Evolutionary conservation across 306 rosid genomes (phyloP).

Genomic region (Alnus rubra): DNA sequence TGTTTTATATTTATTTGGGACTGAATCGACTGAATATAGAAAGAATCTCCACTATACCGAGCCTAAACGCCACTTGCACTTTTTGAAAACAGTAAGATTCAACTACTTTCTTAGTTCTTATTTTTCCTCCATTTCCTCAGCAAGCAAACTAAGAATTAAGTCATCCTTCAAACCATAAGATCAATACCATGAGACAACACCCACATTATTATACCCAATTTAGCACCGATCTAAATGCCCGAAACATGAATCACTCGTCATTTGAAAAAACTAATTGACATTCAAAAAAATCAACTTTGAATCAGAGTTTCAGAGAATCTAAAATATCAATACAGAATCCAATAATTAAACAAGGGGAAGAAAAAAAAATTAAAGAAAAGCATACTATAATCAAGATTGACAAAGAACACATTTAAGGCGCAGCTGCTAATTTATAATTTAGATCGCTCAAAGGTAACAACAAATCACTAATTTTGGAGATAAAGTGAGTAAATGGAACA

Average conservation of each 20-base stretch:
- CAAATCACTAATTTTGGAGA: too few relatives aligned
- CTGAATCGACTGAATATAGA: not conserved
- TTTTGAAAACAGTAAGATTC: not conserved
- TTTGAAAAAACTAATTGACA: not conserved
- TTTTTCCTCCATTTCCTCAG: not conserved
- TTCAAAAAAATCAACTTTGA: not conserved
- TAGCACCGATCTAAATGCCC: not conserved
- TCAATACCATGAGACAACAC: not conserved
- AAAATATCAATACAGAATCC: conserved; percentile 5
- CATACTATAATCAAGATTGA: not conserved
- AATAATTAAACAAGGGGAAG: not conserved
- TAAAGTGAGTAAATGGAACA: not conserved
- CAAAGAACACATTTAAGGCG: conserved; percentile 9
- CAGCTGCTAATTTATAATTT: conserved; percentile 16
- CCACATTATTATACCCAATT: not conserved
- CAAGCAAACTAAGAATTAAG: not conserved
- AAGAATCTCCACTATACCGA: not conserved
- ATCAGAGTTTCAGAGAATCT: not conserved
- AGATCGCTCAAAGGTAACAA: not conserved
- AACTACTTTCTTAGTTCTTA: not conserved
- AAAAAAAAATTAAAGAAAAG: not conserved
- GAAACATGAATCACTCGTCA: not conserved
- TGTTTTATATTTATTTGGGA: not conserved
- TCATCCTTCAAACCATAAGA: not conserved
- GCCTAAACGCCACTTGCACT: not conserved